These are phyloP conservation scores for Pythium grandisporangium DNA, from an alignment of 352 stramenopile genomes.

Conservation along the genomic window DNA sequence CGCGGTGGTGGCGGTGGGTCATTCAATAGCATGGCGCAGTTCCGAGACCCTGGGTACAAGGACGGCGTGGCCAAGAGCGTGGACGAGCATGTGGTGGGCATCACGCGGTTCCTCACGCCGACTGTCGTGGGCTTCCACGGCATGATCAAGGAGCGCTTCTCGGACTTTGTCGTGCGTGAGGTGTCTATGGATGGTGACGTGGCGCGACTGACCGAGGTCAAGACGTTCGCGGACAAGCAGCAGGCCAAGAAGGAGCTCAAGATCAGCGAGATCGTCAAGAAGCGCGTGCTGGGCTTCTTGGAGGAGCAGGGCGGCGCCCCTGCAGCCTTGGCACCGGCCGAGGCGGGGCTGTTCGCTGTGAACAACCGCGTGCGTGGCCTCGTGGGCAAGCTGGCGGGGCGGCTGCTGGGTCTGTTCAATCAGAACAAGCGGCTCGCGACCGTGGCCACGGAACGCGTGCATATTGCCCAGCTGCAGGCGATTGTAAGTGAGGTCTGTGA, in stretches of 20 bases:
- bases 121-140: constrained; percentile 72
- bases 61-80: constrained; percentile 68
- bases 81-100: constrained; percentile 67
- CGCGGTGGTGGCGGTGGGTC: constrained; percentile 12
- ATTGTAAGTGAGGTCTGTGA: constrained; percentile 38
- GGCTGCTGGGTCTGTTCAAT: constrained; percentile 57
- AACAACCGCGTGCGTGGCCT: constrained; percentile 30
- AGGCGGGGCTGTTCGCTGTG: constrained; percentile 4
- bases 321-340: constrained; percentile 1
- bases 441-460: constrained; percentile 22
- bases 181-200: constrained; percentile 47
- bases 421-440: constrained; percentile 34
- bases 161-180: constrained; percentile 89
- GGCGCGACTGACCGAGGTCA: constrained; percentile 53
- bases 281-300: constrained; percentile 52
- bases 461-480: constrained; percentile 30
- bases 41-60: constrained; percentile 61
- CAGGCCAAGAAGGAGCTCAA: constrained; percentile 36
- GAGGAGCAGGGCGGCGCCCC: constrained; percentile 17
- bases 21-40: constrained; percentile 17
- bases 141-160: constrained; percentile 86
- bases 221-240: constrained; percentile 26
- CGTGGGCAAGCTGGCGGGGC: constrained; percentile 46
- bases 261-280: constrained; percentile 74
- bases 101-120: constrained; percentile 50